phyloP scores from a whole-genome alignment of 768 basidiomycete species.

The Cyclocybe cylindracea region DNA sequence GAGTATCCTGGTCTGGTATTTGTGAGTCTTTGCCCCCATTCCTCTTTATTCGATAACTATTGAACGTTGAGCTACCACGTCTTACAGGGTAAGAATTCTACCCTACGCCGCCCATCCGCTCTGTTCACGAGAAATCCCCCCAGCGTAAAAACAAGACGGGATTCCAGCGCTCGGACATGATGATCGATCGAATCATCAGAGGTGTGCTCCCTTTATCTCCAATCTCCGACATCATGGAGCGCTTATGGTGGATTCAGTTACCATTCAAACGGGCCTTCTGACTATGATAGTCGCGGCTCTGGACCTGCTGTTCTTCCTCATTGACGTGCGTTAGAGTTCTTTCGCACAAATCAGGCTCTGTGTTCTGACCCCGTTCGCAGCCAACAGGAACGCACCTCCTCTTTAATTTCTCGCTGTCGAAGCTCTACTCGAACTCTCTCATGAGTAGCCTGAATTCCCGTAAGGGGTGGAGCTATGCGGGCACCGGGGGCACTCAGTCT shows the following conservation, averaged over 20 bases:
- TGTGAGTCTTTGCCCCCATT: conserved; percentile 27
- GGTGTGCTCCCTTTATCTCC: conserved; percentile 13
- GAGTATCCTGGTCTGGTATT: conserved; percentile 37
- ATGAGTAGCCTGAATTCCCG: too few relatives aligned
- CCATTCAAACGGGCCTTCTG: conserved; percentile 22
- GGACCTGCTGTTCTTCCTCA: conserved; percentile 19
- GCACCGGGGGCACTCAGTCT: neutral
- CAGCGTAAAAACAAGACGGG: conserved; percentile 22
- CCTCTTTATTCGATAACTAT: neutral
- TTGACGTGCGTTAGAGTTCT: conserved; percentile 14
- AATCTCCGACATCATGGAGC: too few relatives aligned
- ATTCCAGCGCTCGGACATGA: conserved; percentile 19
- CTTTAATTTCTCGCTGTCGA: too few relatives aligned
- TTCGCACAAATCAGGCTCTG: too few relatives aligned
- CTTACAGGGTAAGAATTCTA: neutral
- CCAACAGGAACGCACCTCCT: too few relatives aligned
- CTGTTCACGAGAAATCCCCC: neutral
- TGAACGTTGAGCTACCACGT: neutral
- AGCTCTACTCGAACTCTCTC: too few relatives aligned
- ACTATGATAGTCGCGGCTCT: conserved; percentile 20
- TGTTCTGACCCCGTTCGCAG: too few relatives aligned
- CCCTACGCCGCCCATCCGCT: neutral
- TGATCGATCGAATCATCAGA: conserved; percentile 24
- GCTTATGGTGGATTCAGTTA: conserved; percentile 11
- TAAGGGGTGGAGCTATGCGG: too few relatives aligned